Percentiles rank a stretch among this genome's conserved stretches.
Evolutionary conservation across 257 asterid genomes (phyloP).

Genomic region (Striga asiatica): DNA sequence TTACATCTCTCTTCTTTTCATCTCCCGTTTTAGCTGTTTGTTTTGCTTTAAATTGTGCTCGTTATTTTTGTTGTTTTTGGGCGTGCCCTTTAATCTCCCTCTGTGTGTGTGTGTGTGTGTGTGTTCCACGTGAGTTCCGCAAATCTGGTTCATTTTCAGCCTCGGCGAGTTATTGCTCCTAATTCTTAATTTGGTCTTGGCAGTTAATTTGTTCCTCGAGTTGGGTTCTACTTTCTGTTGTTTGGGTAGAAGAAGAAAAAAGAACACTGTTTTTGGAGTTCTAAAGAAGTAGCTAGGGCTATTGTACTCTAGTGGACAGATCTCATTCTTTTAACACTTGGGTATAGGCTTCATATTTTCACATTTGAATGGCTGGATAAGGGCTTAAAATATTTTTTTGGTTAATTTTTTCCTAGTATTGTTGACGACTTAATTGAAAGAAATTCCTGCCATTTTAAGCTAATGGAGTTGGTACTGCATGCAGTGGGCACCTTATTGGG

Average conservation of each 20-base stretch:
- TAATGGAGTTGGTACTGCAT: constrained; percentile 6
- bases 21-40: background rate
- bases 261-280: background rate
- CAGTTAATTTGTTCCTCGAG: constrained; percentile 1
- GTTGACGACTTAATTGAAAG: background rate
- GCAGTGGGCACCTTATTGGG: constrained; percentile 93
- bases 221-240: constrained; percentile 9
- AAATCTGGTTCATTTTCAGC: constrained; percentile 16
- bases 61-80: background rate
- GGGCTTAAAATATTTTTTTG: background rate
- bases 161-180: background rate
- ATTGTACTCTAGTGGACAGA: no score
- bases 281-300: background rate
- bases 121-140: constrained; percentile 13
- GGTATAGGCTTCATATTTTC: background rate
- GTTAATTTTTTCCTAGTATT: background rate
- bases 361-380: constrained; percentile 1
- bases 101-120: no score
- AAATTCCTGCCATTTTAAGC: background rate
- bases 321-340: background rate
- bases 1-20: background rate
- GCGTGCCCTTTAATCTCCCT: constrained; percentile 15
- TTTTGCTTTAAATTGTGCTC: background rate
- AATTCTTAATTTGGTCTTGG: background rate
- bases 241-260: no score